Evolutionary conservation across 2,329 filamentous ascomycete genomes (phyloP).

Genomic region (Aspergillus sojae): DNA sequence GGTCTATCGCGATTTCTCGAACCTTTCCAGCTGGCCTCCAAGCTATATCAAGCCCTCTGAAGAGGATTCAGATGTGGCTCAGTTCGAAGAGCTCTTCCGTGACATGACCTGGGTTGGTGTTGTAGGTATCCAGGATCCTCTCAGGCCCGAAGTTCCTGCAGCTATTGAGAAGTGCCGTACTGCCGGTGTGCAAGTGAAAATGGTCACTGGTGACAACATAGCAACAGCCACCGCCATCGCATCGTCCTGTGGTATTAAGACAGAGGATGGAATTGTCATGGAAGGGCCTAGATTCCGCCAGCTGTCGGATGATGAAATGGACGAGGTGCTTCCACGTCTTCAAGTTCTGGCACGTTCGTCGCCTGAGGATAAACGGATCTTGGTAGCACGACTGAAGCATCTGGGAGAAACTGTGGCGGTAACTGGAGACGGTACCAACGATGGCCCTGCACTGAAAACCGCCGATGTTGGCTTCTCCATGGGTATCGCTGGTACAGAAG

Average conservation of each 20-base stretch:
- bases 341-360: slow-evolving; percentile 68
- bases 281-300: slow-evolving; percentile 69
- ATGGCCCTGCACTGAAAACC: slow-evolving; percentile 66
- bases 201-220: slow-evolving; percentile 74
- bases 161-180: slow-evolving; percentile 68
- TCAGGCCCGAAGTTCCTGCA: slow-evolving; percentile 67
- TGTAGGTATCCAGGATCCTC: slow-evolving; percentile 75
- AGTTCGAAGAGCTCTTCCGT: slow-evolving; percentile 69
- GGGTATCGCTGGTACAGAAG: slow-evolving; percentile 68
- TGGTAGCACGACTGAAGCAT: slow-evolving; percentile 64
- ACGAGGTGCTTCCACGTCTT: slow-evolving; percentile 59
- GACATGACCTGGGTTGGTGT: slow-evolving; percentile 74
- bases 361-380: slow-evolving; percentile 67
- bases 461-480: slow-evolving; percentile 71
- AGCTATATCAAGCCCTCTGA: slow-evolving; percentile 57
- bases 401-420: slow-evolving; percentile 64
- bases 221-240: slow-evolving; percentile 74
- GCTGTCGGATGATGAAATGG: slow-evolving; percentile 62
- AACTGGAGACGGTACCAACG: slow-evolving; percentile 69
- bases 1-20: slow-evolving; percentile 71
- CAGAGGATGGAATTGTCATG: slow-evolving; percentile 63
- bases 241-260: slow-evolving; percentile 70
- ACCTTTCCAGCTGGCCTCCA: slow-evolving; percentile 71
- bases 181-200: slow-evolving; percentile 71
- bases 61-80: slow-evolving; percentile 63